Base-by-base conservation (phyloP, 371 early-diverging fungal species). In the Mucor piriformis region DNA sequence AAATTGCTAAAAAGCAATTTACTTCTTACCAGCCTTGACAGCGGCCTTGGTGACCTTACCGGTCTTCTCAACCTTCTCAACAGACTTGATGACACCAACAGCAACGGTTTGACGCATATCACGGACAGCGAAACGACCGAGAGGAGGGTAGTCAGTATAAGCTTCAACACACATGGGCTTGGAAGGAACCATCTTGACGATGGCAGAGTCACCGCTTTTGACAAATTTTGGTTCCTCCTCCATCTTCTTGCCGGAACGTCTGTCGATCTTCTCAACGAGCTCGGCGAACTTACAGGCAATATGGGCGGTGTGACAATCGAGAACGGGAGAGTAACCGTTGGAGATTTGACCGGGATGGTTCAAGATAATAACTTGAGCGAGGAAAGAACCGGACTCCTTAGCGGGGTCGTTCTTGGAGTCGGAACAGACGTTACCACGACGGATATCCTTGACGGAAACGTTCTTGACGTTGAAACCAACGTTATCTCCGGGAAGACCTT, bases 401-500 rank as follows among this genome's bases (percentile, higher is more conserved):
- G 95, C 94, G 81, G 95, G 94, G 83, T 95, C 94, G 87, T 92
- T 94, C 92, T 94, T 94, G 86, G 92, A 89, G 90, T 95, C 95
- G 69, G 94, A 93, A 87, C 90, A 89, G 83, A 96, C 96, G 86
- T 89, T 86, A 79, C 97, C 98, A 89, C 96, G 94, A 70, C 95
- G 94, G 84, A 95, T 92, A 74, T 95, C 93, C 90, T 92, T 93
- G 81, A 93, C 90, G 65, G 93, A 92, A 32, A 94, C 93, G 91
- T 94, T 93, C 93, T 93, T 95, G 81, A 96, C 92, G 93, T 95
- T 95, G 93, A 97, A 94, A 64, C 95, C 95, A 69, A 96, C 95
- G 88, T 94, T 95, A 91, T 97, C 98, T 72, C 98, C 98, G 78
- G 98, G 94, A 50, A 88, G 76, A 87, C 95, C 96, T 86, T 95